Evolutionary conservation across 1,284 basidiomycete genomes (phyloP).

Genomic region (Cutaneotrichosporon sp.): DNA sequence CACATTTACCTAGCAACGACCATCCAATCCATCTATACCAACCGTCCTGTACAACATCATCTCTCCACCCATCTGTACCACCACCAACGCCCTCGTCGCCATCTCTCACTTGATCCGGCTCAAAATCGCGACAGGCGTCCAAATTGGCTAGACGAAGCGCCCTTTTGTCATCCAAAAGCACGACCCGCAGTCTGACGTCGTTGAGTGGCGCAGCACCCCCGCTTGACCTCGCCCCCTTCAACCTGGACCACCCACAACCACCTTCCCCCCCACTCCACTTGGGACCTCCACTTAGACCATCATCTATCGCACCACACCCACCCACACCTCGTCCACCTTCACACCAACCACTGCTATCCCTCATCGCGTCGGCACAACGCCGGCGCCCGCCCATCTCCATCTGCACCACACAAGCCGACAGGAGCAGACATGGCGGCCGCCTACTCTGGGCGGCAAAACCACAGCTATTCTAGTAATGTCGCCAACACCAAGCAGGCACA

Average conservation of each 20-base stretch:
- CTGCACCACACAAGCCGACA: conserved; percentile 2
- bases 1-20: no score
- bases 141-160: no score
- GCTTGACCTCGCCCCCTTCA: no score
- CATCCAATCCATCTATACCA: no score
- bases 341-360: background rate
- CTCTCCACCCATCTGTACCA: no score
- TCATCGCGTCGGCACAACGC: background rate
- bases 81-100: no score
- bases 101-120: no score
- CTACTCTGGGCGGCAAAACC: conserved; percentile 20
- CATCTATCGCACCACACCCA: background rate
- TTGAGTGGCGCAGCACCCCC: no score
- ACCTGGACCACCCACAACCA: no score
- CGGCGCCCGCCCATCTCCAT: conserved; percentile 4
- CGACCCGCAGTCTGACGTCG: background rate
- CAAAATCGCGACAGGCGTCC: no score
- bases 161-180: no score
- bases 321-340: background rate
- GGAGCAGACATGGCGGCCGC: conserved; percentile 7
- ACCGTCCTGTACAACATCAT: no score
- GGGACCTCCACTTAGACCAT: background rate
- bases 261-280: background rate
- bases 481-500: conserved; percentile 44
- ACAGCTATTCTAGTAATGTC: conserved; percentile 22